phyloP scores from a whole-genome alignment of 2,329 filamentous ascomycete genomes.

The Juglanconis juglandina region DNA sequence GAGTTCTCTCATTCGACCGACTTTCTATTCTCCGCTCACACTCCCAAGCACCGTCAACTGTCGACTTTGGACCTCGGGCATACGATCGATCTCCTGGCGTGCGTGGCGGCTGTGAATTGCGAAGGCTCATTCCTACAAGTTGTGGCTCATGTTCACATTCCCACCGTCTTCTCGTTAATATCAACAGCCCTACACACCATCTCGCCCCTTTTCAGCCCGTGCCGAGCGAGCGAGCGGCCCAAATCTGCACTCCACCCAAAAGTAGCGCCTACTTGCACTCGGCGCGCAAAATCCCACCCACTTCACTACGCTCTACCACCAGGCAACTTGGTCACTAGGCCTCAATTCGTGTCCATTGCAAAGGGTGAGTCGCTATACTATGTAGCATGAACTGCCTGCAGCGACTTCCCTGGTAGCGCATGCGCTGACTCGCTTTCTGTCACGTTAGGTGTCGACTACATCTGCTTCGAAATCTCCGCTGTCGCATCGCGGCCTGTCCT shows the following conservation, averaged over 20 bases:
- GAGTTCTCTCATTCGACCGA: neutral
- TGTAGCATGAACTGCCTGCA: neutral
- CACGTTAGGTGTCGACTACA: slow-evolving; percentile 2
- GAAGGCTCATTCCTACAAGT: neutral
- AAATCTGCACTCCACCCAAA: neutral
- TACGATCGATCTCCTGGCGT: neutral
- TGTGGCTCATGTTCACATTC: neutral
- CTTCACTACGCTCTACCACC: slow-evolving; percentile 2
- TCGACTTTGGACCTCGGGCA: neutral
- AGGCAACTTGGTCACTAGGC: neutral
- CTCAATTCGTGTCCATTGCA: neutral
- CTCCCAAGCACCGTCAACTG: neutral
- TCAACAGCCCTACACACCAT: neutral
- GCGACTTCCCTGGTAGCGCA: neutral
- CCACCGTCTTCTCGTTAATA: neutral
- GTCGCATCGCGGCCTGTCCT: slow-evolving; percentile 11
- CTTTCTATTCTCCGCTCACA: neutral
- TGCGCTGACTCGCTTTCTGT: slow-evolving; percentile 9
- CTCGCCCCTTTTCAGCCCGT: neutral
- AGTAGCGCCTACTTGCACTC: slow-evolving; percentile 6
- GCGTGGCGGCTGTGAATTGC: neutral
- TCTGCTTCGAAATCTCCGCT: slow-evolving; percentile 1
- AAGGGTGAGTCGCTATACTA: slow-evolving; percentile 2
- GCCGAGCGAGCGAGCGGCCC: neutral
- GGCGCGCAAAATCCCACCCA: slow-evolving; percentile 14